Conservation (phyloP, 257 asterid genomes). For the Scutellaria barbata region DNA sequence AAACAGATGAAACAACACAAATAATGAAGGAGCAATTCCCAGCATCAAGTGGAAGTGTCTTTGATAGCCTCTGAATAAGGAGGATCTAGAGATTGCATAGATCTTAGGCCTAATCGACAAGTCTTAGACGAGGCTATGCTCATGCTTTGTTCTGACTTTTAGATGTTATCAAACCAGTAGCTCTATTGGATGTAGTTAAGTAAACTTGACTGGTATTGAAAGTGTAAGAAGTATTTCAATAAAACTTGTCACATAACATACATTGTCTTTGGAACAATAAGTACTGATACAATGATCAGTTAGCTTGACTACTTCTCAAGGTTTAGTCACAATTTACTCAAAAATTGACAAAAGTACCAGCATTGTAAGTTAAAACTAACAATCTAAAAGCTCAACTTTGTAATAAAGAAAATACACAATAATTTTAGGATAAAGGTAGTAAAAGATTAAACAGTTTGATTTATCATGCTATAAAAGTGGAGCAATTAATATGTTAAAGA, state of each 20-base stretch:
- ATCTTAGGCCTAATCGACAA: neutral
- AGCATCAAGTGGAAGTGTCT: conserved; percentile 1
- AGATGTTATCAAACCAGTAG: neutral
- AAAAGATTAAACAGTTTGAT: neutral
- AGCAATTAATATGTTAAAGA: neutral
- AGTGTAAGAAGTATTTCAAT: neutral
- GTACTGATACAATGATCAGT: neutral
- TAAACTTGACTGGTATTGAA: conserved; percentile 2
- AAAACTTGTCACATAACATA: neutral
- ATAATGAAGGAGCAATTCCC: conserved; percentile 15
- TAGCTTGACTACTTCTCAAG: neutral
- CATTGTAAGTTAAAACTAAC: neutral
- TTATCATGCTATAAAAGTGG: too few relatives aligned
- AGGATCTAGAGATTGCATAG: neutral
- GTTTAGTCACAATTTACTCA: neutral
- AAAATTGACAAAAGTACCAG: neutral
- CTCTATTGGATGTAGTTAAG: neutral
- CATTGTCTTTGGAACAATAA: neutral
- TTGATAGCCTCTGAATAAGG: neutral
- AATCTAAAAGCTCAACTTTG: neutral
- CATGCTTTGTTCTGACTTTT: neutral
- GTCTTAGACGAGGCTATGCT: neutral
- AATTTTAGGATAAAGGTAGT: too few relatives aligned
- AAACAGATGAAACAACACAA: conserved; percentile 34
- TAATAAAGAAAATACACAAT: too few relatives aligned